phyloP scores from a whole-genome alignment of 2,329 filamentous ascomycete species.

The Chaetomiaceae sp. region DNA sequence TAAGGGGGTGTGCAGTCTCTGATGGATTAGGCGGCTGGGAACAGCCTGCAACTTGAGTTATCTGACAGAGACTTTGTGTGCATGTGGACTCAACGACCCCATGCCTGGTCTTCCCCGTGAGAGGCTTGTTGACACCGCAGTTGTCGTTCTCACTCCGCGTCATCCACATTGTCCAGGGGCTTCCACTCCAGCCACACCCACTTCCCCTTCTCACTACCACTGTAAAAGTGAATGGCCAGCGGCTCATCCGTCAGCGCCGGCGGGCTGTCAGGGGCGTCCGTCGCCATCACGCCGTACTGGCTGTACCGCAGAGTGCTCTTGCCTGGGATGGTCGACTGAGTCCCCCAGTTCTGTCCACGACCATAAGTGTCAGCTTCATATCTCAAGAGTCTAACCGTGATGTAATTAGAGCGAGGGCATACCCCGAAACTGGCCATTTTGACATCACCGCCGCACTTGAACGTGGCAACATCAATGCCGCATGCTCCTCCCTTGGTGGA shows the following conservation, averaged over 20 bases:
- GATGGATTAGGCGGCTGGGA: too few relatives aligned
- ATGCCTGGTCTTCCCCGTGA: too few relatives aligned
- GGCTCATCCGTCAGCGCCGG: background rate
- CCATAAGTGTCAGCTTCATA: background rate
- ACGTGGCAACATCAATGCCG: slow-evolving; percentile 3
- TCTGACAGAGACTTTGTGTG: too few relatives aligned
- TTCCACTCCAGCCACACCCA: slow-evolving; percentile 16
- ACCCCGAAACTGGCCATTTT: slow-evolving; percentile 6
- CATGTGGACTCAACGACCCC: too few relatives aligned
- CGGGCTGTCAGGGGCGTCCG: slow-evolving; percentile 6
- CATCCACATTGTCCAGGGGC: background rate
- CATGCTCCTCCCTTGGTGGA: background rate
- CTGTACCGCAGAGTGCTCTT: slow-evolving; percentile 7
- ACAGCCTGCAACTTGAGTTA: too few relatives aligned
- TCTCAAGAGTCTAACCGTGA: too few relatives aligned
- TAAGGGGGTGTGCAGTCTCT: background rate
- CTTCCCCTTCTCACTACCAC: slow-evolving; percentile 12
- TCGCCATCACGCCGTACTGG: slow-evolving; percentile 8
- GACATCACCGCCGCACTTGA: slow-evolving; percentile 5
- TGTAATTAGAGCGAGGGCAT: background rate
- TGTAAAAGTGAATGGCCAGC: slow-evolving; percentile 13
- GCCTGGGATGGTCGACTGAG: background rate
- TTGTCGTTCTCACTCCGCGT: background rate
- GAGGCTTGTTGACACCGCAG: too few relatives aligned
- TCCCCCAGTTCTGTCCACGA: slow-evolving; percentile 5